Conservation (phyloP, 1,284 basidiomycete genomes). For the Coniophora puteana region DNA sequence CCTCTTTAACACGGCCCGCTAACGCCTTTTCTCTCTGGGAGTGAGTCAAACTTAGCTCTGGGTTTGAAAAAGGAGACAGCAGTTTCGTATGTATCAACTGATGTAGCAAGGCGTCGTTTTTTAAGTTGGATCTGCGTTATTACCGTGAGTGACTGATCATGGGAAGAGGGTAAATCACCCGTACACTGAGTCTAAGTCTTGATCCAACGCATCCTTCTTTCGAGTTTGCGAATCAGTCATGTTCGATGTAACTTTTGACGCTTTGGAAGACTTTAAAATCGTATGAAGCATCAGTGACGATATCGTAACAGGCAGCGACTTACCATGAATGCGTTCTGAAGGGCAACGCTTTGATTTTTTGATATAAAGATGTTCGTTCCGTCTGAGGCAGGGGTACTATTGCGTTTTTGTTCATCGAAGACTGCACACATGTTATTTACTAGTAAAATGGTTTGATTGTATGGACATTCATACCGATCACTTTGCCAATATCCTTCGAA, state of each 20-base stretch:
- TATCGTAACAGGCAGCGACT: conserved; percentile 14
- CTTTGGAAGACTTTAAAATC: conserved; percentile 64
- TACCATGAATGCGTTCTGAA: conserved; percentile 73
- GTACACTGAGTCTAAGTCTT: background rate
- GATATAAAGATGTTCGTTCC: too few relatives aligned
- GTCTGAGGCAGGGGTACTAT: too few relatives aligned
- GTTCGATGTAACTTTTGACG: conserved; percentile 54
- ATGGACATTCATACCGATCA: too few relatives aligned
- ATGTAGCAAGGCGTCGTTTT: conserved; percentile 74
- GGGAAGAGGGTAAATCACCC: background rate
- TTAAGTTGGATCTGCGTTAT: conserved; percentile 61
- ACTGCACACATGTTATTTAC: too few relatives aligned
- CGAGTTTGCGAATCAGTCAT: conserved; percentile 45
- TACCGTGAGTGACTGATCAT: conserved; percentile 3
- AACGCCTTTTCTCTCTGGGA: conserved; percentile 68
- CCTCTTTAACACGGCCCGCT: conserved; percentile 68
- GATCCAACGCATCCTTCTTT: conserved; percentile 14
- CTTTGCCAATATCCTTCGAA: too few relatives aligned
- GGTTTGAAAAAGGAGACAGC: conserved; percentile 64
- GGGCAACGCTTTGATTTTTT: too few relatives aligned
- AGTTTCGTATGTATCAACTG: conserved; percentile 74
- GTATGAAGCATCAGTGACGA: conserved; percentile 4
- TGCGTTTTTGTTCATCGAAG: too few relatives aligned
- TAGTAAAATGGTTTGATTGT: too few relatives aligned
- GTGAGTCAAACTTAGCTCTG: conserved; percentile 55